Conservation (phyloP, 1,139 yeast genomes). For the Sugiyamaella neomexicana region DNA sequence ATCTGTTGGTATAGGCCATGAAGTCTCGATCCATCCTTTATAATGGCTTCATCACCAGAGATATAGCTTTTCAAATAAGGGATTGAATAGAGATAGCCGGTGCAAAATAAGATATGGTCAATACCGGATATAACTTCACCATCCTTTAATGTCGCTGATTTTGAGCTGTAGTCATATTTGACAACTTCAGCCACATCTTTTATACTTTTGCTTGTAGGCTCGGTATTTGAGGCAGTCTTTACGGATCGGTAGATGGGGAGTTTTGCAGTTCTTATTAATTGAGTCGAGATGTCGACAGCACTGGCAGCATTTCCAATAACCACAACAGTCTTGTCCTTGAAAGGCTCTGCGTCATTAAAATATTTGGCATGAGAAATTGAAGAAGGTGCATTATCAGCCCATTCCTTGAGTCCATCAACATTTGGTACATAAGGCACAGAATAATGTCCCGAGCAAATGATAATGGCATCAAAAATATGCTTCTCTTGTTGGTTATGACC, state of each 20-base stretch:
- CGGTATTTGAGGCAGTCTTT: constrained; percentile 42
- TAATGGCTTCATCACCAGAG: constrained; percentile 35
- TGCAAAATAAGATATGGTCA: constrained; percentile 59
- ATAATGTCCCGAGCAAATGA: constrained; percentile 59
- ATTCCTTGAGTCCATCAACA: constrained; percentile 54
- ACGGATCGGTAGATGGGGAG: constrained; percentile 50
- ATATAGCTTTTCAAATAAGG: constrained; percentile 43
- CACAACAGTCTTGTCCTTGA: constrained; percentile 46
- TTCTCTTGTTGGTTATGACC: background rate
- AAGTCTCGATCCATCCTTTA: constrained; percentile 50
- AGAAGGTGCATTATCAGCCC: constrained; percentile 49
- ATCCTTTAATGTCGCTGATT: constrained; percentile 24
- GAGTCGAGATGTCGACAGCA: constrained; percentile 59
- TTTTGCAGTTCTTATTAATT: constrained; percentile 46
- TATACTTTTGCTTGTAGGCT: constrained; percentile 16
- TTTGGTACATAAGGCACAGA: constrained; percentile 58
- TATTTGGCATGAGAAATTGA: constrained; percentile 59
- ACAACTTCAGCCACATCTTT: constrained; percentile 20
- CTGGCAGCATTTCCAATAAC: constrained; percentile 66
- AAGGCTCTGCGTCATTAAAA: constrained; percentile 50
- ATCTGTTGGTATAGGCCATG: constrained; percentile 55
- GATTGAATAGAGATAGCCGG: constrained; percentile 57
- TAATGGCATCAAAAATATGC: constrained; percentile 51
- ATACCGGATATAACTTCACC: constrained; percentile 38
- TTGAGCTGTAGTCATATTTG: constrained; percentile 15